Conservation (phyloP, 83 land plant species). For the Picea abies region DNA sequence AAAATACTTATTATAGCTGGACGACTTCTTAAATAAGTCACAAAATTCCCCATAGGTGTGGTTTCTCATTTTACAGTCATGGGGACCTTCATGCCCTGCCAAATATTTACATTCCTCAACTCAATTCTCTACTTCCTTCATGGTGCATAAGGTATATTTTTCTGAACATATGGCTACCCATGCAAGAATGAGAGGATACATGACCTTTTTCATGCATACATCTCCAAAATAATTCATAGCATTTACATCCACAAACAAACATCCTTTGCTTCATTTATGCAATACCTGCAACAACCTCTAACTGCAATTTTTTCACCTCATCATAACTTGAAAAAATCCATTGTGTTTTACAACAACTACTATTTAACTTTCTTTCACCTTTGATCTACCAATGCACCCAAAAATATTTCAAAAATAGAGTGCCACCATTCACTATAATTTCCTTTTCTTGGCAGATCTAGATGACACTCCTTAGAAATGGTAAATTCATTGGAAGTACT, state of each 20-base stretch:
- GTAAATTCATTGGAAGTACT: no score
- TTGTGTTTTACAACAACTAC: constrained; percentile 24
- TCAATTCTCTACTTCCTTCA: neutral
- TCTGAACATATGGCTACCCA: constrained; percentile 27
- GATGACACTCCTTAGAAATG: no score
- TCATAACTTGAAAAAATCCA: constrained; percentile 18
- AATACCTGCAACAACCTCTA: constrained; percentile 13
- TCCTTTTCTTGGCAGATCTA: constrained; percentile 9
- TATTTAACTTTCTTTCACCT: constrained; percentile 17
- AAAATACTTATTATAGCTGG: constrained; percentile 29
- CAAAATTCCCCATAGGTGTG: constrained; percentile 28
- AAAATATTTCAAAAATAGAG: constrained; percentile 20
- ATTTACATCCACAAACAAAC: constrained; percentile 28
- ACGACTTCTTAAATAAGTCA: neutral
- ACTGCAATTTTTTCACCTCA: constrained; percentile 30
- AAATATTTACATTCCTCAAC: constrained; percentile 17
- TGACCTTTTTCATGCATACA: constrained; percentile 30
- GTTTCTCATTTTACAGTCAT: constrained; percentile 25
- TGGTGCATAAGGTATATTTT: constrained; percentile 24
- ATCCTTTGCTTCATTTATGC: constrained; percentile 24
- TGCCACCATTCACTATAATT: constrained; percentile 30
- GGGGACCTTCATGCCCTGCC: constrained; percentile 44
- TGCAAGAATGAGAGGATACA: constrained; percentile 28
- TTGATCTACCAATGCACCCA: constrained; percentile 22
- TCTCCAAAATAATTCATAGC: constrained; percentile 26